Base-by-base conservation (phyloP, 148 eudicot species). In the Heliosperma pusillum region DNA sequence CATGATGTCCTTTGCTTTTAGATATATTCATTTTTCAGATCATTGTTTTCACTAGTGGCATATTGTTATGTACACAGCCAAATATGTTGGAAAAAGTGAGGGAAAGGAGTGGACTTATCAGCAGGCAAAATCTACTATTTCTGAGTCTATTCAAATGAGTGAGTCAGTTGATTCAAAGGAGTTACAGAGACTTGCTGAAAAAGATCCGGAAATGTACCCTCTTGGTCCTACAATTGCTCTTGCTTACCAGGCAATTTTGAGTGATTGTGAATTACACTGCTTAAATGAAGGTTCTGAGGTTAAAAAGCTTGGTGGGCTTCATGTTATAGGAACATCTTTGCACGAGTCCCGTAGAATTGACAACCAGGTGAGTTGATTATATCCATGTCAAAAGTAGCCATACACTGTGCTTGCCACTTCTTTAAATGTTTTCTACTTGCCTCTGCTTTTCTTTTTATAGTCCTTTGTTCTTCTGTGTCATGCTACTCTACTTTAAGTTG, bases 271-370 rank as follows among this genome's bases (percentile, higher is more conserved):
- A 85, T 52, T 78, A 60, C 99, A 96, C 79, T 90, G 99, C 85
- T 84, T 76, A 25, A 85, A 83, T 64, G 99, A 96, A 87, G 99
- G 99, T 12, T 78, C 78, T 76, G 97, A 92, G 86, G 97, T 96
- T 73, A 96, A 96, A 84, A 80, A 82, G 75, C 97, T 96, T 73
- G 99, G 99, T 27, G 99, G 99, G 72, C 97, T 96, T 87, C 99
- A 96, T 82, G 99, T 96, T 74, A 92, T 96, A 73, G 99, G 99
- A 40, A 96, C 99, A 61, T 96, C 99, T 74, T 82, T 92, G 83
- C 99, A 96, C 16, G 99, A 96, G 78, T 96, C 99, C 24, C 93
- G 99, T 20, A 89, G 99, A 86, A 96, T 96, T 64, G 99, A 96
- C 85, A 96, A 96, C 72, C 99, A 96, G 90, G 99, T 89, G 61